These are phyloP conservation scores for Haematococcus sp. DNA, from an alignment of 139 green algal species.

Conservation along the genomic window DNA sequence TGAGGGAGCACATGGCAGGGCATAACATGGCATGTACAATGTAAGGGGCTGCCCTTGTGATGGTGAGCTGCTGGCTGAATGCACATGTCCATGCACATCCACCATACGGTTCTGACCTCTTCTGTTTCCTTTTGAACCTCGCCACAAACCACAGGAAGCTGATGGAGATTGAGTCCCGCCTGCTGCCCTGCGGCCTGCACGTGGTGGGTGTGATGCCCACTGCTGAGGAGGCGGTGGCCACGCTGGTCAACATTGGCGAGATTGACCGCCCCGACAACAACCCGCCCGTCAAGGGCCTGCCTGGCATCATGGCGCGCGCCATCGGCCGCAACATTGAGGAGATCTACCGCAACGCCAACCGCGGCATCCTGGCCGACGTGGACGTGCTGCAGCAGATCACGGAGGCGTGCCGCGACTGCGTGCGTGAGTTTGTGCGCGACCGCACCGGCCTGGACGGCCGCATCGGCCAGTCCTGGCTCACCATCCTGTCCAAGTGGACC, in stretches of 20 bases:
- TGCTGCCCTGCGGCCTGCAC: conserved; percentile 98
- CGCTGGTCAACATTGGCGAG: conserved; percentile 97
- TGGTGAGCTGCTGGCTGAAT: background rate
- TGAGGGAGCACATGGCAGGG: no score
- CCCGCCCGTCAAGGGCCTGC: conserved; percentile 86
- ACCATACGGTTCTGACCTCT: background rate
- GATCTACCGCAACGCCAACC: conserved; percentile 85
- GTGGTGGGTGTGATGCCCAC: conserved; percentile 89
- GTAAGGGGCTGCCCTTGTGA: no score
- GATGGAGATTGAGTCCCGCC: conserved; percentile 98
- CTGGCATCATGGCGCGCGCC: conserved; percentile 82
- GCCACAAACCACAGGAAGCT: conserved; percentile 59
- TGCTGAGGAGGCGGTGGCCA: conserved; percentile 94
- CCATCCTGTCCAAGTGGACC: conserved; percentile 58
- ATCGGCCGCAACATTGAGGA: conserved; percentile 91
- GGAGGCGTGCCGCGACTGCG: conserved; percentile 62
- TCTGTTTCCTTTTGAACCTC: no score
- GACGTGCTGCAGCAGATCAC: conserved; percentile 89
- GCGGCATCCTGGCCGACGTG: conserved; percentile 88
- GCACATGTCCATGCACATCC: background rate
- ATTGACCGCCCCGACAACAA: conserved; percentile 91
- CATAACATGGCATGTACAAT: no score
- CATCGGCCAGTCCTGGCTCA: conserved; percentile 62
- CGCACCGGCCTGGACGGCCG: conserved; percentile 68
- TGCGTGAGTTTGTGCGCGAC: conserved; percentile 89